phyloP scores from a whole-genome alignment of 306 rosid genomes.

The Quercus robur region DNA sequence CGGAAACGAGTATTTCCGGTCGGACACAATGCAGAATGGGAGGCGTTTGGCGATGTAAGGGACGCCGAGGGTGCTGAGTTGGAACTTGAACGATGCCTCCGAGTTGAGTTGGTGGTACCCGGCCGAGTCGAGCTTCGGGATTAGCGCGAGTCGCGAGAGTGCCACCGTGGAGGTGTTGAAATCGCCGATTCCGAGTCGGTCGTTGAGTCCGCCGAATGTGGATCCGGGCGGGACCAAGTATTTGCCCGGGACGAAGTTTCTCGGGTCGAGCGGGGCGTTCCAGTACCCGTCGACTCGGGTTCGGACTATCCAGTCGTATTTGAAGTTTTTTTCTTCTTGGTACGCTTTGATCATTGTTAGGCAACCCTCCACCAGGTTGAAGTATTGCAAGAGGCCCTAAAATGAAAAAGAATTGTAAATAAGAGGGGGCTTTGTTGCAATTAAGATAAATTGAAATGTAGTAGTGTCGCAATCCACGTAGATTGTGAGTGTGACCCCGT shows the following conservation, averaged over 20 bases:
- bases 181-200: conserved; percentile 82
- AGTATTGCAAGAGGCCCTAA: conserved; percentile 86
- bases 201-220: conserved; percentile 76
- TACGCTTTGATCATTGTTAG: conserved; percentile 47
- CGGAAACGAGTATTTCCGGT: conserved; percentile 64
- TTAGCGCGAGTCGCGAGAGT: conserved; percentile 63
- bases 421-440: background rate
- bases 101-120: conserved; percentile 63
- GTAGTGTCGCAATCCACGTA: background rate
- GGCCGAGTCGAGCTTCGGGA: conserved; percentile 54
- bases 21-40: conserved; percentile 80
- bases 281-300: conserved; percentile 92
- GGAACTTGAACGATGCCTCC: conserved; percentile 75
- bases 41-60: conserved; percentile 30
- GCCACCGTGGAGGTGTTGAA: conserved; percentile 61
- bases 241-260: conserved; percentile 40
- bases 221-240: conserved; percentile 85
- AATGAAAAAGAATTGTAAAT: background rate
- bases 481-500: background rate
- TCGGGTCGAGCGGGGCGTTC: conserved; percentile 67
- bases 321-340: conserved; percentile 49
- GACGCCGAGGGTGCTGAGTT: conserved; percentile 49
- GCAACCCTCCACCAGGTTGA: conserved; percentile 84
- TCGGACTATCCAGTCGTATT: conserved; percentile 81
- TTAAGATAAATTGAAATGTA: background rate